Evolutionary conservation across 2,329 filamentous ascomycete species (phyloP).

Genomic region (Arachnomyces sp.): DNA sequence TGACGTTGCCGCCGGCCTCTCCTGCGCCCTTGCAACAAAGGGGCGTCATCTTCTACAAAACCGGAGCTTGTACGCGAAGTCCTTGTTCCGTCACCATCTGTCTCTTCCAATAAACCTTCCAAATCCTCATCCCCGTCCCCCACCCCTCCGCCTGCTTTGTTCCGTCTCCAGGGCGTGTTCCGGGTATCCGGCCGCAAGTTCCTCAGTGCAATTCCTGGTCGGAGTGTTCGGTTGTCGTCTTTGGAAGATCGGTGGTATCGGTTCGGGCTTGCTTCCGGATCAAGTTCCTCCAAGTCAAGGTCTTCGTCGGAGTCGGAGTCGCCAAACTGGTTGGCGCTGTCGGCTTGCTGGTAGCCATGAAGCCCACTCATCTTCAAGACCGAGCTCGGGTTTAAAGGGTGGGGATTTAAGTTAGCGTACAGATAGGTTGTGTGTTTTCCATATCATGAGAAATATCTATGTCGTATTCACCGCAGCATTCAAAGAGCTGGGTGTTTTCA

Average conservation of each 20-base stretch:
- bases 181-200: slow-evolving; percentile 46
- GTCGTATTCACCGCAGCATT: too few species aligned
- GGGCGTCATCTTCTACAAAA: slow-evolving; percentile 62
- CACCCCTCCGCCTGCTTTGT: slow-evolving; percentile 18
- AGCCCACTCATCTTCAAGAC: slow-evolving; percentile 4
- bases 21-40: slow-evolving; percentile 53
- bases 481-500: too few species aligned
- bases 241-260: slow-evolving; percentile 19
- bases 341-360: slow-evolving; percentile 29
- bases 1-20: slow-evolving; percentile 32
- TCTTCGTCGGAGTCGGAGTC: slow-evolving; percentile 36
- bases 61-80: slow-evolving; percentile 54
- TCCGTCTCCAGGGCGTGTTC: slow-evolving; percentile 31
- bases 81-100: slow-evolving; percentile 47
- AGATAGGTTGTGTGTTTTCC: too few species aligned
- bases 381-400: too few species aligned
- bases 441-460: too few species aligned
- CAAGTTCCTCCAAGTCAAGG: slow-evolving; percentile 40
- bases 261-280: slow-evolving; percentile 25
- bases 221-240: slow-evolving; percentile 21
- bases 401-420: too few species aligned
- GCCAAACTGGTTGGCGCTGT: slow-evolving; percentile 21
- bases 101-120: slow-evolving; percentile 58
- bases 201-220: slow-evolving; percentile 36
- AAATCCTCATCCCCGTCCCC: slow-evolving; percentile 57